Evolutionary conservation across 768 basidiomycete genomes (phyloP).

Genomic region (Pulveroboletus sp.): DNA sequence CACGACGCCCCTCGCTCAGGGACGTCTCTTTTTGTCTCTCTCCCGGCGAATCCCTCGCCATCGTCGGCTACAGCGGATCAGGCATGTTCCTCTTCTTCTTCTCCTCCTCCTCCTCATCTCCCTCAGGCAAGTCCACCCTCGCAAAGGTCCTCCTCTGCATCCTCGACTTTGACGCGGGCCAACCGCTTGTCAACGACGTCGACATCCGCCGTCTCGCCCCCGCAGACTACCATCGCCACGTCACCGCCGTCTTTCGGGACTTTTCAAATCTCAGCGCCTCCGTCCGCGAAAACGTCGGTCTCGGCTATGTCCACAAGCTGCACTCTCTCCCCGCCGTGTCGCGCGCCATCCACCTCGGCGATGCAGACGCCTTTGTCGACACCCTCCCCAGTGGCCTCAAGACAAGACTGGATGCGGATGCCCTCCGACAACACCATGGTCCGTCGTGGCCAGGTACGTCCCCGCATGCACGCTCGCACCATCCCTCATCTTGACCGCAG

Average conservation of each 20-base stretch:
- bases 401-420: conserved; percentile 70
- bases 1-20: conserved; percentile 60
- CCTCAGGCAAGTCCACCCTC: conserved; percentile 82
- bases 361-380: conserved; percentile 63
- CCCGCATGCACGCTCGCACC: conserved; percentile 10
- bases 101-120: not conserved
- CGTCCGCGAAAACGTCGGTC: conserved; percentile 81
- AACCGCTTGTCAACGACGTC: conserved; percentile 64
- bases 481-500: conserved; percentile 34
- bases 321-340: conserved; percentile 54
- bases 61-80: conserved; percentile 84
- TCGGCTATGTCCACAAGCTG: conserved; percentile 70
- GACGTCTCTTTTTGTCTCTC: conserved; percentile 69
- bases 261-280: conserved; percentile 80
- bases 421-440: conserved; percentile 64
- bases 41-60: conserved; percentile 78
- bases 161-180: conserved; percentile 69
- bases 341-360: conserved; percentile 67
- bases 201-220: conserved; percentile 68
- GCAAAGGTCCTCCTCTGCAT: conserved; percentile 80
- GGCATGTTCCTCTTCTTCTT: conserved; percentile 42
- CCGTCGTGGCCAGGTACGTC: conserved; percentile 80
- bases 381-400: conserved; percentile 69
- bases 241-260: conserved; percentile 82
- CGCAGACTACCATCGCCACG: conserved; percentile 67